Percentiles rank a stretch among this genome's conserved stretches.
These are phyloP conservation scores for Aspergillus sp. DNA, from an alignment of 2,329 filamentous ascomycete genomes.

Conservation along the genomic window DNA sequence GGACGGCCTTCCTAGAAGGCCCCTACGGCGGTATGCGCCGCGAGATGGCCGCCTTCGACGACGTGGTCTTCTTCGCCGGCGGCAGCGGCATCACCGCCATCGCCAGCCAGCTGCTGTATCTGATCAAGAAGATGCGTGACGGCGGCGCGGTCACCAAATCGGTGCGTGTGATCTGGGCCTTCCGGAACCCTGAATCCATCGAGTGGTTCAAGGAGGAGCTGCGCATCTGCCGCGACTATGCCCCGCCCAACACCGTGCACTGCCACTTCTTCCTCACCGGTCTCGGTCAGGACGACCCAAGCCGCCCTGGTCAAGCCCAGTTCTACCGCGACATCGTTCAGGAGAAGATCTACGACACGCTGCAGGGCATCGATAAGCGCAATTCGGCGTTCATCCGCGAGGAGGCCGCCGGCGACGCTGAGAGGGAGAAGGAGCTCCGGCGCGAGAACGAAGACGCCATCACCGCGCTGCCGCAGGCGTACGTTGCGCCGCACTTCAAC, in stretches of 20 bases:
- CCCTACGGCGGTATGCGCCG: slow-evolving; percentile 94
- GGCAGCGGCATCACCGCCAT: slow-evolving; percentile 93
- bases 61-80: slow-evolving; percentile 87
- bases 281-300: slow-evolving; percentile 55
- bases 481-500: slow-evolving; percentile 20
- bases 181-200: slow-evolving; percentile 88
- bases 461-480: slow-evolving; percentile 68
- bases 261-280: slow-evolving; percentile 95
- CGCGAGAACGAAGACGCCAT: slow-evolving; percentile 82
- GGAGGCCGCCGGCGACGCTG: slow-evolving; percentile 73
- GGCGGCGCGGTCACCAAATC: slow-evolving; percentile 89
- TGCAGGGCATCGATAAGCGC: slow-evolving; percentile 82
- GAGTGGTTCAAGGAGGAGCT: slow-evolving; percentile 97
- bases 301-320: slow-evolving; percentile 42
- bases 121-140: slow-evolving; percentile 96
- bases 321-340: slow-evolving; percentile 75
- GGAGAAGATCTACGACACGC: slow-evolving; percentile 82
- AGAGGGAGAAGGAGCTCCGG: slow-evolving; percentile 75
- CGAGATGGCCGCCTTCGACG: slow-evolving; percentile 87
- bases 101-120: slow-evolving; percentile 82
- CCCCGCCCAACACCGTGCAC: slow-evolving; percentile 81
- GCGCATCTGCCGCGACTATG: slow-evolving; percentile 83
- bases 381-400: slow-evolving; percentile 80
- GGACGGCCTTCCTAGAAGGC: slow-evolving; percentile 86
- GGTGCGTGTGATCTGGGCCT: slow-evolving; percentile 88